phyloP scores from a whole-genome alignment of 2,329 filamentous ascomycete genomes.

The Monilinia polystroma region DNA sequence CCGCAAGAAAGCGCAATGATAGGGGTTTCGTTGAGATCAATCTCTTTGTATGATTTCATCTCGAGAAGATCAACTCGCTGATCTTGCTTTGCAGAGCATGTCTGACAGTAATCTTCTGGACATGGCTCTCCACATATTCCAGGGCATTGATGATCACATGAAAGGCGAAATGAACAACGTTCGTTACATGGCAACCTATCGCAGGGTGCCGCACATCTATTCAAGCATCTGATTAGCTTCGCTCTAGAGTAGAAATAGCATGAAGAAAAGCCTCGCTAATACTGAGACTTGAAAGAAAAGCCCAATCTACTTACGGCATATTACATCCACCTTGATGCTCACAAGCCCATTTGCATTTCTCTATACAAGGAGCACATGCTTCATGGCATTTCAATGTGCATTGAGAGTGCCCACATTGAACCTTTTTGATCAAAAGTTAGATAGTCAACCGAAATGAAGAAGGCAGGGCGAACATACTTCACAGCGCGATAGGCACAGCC shows the following conservation, averaged over 20 bases:
- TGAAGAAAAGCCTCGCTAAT: neutral
- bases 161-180: constrained; percentile 53
- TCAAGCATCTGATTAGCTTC: neutral
- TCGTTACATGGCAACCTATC: constrained; percentile 63
- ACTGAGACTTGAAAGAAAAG: neutral
- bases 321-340: constrained; percentile 48
- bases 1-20: constrained; percentile 62
- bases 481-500: constrained; percentile 50
- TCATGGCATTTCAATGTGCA: constrained; percentile 58
- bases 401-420: constrained; percentile 57
- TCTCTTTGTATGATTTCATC: constrained; percentile 53
- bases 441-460: neutral
- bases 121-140: constrained; percentile 65
- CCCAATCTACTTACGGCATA: constrained; percentile 35
- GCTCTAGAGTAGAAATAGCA: neutral
- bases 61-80: constrained; percentile 57
- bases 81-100: constrained; percentile 48
- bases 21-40: constrained; percentile 58
- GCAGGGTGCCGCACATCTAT: constrained; percentile 62
- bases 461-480: constrained; percentile 43
- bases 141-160: constrained; percentile 64
- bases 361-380: constrained; percentile 61
- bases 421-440: constrained; percentile 42
- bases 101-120: constrained; percentile 56
- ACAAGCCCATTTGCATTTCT: constrained; percentile 55